A percentile compares a stretch with the other conserved stretches of the same genome.
These are phyloP conservation scores for Suillus decipiens DNA, from an alignment of 768 basidiomycete species.

Conservation along the genomic window DNA sequence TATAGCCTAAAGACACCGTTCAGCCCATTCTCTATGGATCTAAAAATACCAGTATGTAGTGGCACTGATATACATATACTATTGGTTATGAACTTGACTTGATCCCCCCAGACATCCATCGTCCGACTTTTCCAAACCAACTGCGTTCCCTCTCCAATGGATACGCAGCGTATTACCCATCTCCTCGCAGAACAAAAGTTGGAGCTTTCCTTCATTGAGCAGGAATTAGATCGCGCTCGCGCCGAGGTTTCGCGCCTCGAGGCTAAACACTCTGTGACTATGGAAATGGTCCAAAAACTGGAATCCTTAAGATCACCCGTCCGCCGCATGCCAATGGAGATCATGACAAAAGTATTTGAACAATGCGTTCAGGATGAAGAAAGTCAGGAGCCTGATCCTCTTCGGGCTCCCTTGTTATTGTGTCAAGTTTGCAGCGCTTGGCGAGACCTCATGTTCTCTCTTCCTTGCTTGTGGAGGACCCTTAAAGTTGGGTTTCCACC, in stretches of 20 bases:
- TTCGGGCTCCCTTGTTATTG: conserved; percentile 26
- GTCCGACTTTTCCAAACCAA: conserved; percentile 31
- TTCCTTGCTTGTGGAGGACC: conserved; percentile 27
- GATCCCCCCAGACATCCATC: conserved; percentile 24
- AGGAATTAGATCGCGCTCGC: conserved; percentile 25
- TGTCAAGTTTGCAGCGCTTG: conserved; percentile 33
- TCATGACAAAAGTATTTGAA: conserved; percentile 30
- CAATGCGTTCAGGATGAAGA: conserved; percentile 20
- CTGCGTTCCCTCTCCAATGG: conserved; percentile 27
- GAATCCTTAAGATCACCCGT: conserved; percentile 31
- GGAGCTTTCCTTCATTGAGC: conserved; percentile 16
- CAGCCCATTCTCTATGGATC: conserved; percentile 10
- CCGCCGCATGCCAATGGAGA: conserved; percentile 33
- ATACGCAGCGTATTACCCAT: conserved; percentile 17
- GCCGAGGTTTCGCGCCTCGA: conserved; percentile 24
- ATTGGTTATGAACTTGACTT: background rate
- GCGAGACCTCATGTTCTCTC: conserved; percentile 31
- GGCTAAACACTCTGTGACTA: conserved; percentile 10
- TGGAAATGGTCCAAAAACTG: conserved; percentile 24
- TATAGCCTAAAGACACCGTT: background rate
- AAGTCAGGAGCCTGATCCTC: conserved; percentile 16
- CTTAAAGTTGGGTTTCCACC: conserved; percentile 28
- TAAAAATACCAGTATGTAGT: conserved; percentile 26
- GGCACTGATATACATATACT: conserved; percentile 4
- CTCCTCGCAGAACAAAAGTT: conserved; percentile 21